Evolutionary conservation across 176 grass and related monocot genomes (phyloP), one percentile per base, ranked within the genome.

Genomic region (Carex scoparia): DNA sequence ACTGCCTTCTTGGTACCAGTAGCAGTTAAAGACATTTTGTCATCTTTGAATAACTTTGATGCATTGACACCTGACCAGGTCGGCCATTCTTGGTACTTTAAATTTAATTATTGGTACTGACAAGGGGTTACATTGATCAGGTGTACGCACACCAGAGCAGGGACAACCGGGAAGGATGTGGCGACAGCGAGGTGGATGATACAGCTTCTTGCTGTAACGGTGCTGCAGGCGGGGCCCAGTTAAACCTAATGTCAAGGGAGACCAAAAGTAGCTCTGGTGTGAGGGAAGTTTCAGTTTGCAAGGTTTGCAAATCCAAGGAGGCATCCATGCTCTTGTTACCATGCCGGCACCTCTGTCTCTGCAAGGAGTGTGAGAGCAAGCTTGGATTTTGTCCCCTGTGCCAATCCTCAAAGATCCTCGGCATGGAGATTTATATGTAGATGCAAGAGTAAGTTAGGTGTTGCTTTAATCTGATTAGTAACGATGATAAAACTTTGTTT

Each of bases 361-460:
- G 96, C 89, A 99, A 99, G 84, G 93, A 92, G 65, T 99, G 93
- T 7, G 96, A 99, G 84, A 94, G 88, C 86, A 99, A 99, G 85
- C 83, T 94, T 51, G 94, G 93, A 72, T 95, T 95, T 86, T 99
- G 96, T 61, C 96, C 93, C 10, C 58, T 99, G 61, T 99, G 96
- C 79, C 88, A 94, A 46, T 93, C 93, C 48, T 99, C 96, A 19
- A 99, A 99, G 87, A 91, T 95, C 83, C 86, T 99, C 65, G 97
- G 97, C 85, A 99, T 99, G 97, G 97, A 99, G 86, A 99, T 99
- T 84, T 99, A 96, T 80, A 92, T 95, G 91, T 94, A 90, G 87
- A 1, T 48, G 33, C 42, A 75, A 60, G 32, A 83, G 61, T 83
- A 67, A 83, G 49, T 65, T 42, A 46, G 68, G 1, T 27, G n/a